Evolutionary conservation across 139 green algal species (phyloP).

Genomic region (Zygnema cylindricum): DNA sequence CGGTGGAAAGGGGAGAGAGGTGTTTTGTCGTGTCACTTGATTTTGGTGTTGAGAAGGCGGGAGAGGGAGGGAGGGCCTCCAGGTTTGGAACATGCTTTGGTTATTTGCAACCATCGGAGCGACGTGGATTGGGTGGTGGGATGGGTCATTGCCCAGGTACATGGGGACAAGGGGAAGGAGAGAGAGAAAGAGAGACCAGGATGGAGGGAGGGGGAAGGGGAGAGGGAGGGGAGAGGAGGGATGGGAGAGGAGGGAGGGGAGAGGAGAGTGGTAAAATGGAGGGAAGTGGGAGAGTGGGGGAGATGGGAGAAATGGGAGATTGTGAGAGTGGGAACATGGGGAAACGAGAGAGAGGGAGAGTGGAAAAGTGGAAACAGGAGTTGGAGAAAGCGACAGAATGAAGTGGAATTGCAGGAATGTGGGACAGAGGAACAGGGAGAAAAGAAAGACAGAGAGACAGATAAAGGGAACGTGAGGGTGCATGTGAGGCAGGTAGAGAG

Average conservation of each 20-base stretch:
- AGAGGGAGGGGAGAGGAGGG: background rate
- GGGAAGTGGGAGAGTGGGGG: background rate
- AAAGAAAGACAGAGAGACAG: too few relatives aligned
- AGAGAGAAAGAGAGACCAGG: background rate
- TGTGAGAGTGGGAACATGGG: too few relatives aligned
- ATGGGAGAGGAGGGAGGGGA: too few relatives aligned
- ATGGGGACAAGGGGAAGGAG: background rate
- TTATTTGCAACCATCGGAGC: constrained; percentile 60
- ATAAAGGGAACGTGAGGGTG: background rate
- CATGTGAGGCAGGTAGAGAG: background rate
- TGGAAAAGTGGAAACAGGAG: too few relatives aligned
- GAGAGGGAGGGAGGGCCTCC: background rate
- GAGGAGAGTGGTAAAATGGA: background rate
- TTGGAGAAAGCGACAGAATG: too few relatives aligned
- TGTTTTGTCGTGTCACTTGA: too few relatives aligned
- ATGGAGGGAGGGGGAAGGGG: too few relatives aligned
- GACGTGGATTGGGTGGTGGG: constrained; percentile 61
- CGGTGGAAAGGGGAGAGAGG: too few relatives aligned
- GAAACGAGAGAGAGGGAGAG: constrained; percentile 36
- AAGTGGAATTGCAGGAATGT: background rate
- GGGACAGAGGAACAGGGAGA: too few relatives aligned
- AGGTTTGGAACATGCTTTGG: constrained; percentile 52
- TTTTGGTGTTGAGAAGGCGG: background rate
- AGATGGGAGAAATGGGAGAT: background rate
- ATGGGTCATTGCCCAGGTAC: constrained; percentile 50